Conservation (phyloP, 2,329 filamentous ascomycete species). For the Penicillium sclerotiorum region DNA sequence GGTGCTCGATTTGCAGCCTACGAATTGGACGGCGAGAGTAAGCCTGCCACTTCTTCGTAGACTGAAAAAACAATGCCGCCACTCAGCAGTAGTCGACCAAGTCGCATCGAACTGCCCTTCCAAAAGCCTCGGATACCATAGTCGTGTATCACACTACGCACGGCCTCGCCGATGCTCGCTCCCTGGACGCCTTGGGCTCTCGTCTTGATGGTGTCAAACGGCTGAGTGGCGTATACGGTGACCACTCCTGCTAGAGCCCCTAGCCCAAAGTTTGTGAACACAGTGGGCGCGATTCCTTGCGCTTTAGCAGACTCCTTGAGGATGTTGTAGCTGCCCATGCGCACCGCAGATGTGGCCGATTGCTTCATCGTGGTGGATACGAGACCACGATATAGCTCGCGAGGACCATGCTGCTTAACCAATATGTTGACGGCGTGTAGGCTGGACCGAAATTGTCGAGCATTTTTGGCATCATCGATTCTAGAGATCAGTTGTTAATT, state of each 20-base stretch:
- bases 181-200: constrained; percentile 62
- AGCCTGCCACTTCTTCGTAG: constrained; percentile 57
- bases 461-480: constrained; percentile 61
- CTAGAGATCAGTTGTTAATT: constrained; percentile 9
- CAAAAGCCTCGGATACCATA: constrained; percentile 65
- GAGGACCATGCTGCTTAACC: constrained; percentile 56
- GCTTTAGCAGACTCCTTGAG: constrained; percentile 61
- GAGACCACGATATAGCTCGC: constrained; percentile 61
- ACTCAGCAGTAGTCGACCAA: constrained; percentile 65
- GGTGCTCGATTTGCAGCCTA: too few species aligned
- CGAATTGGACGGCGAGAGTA: too few species aligned
- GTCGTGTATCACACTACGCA: constrained; percentile 57
- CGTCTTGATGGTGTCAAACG: constrained; percentile 54
- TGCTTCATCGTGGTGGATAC: constrained; percentile 65
- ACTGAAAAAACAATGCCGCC: constrained; percentile 69
- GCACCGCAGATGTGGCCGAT: constrained; percentile 62
- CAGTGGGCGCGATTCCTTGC: constrained; percentile 52
- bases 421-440: constrained; percentile 56
- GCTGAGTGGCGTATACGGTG: constrained; percentile 40
- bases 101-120: constrained; percentile 69
- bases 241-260: constrained; percentile 63
- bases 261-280: constrained; percentile 62
- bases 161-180: constrained; percentile 59
- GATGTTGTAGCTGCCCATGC: constrained; percentile 65
- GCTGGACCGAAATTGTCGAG: constrained; percentile 54